phyloP scores from a whole-genome alignment of 2,329 filamentous ascomycete species.

The Cladophialophora chaetospira region DNA sequence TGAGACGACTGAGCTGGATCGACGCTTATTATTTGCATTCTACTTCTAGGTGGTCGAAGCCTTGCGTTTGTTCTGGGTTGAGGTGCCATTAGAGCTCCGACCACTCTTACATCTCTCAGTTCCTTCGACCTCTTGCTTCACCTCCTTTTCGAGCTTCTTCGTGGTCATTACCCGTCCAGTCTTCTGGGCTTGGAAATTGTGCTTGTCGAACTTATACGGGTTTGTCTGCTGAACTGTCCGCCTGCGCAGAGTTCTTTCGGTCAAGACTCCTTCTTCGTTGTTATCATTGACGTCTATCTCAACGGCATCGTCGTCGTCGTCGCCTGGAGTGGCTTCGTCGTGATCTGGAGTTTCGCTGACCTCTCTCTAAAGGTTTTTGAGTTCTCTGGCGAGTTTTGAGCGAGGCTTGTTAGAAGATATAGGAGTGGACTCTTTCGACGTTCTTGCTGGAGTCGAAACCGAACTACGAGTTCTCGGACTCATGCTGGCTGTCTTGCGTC shows the following conservation, averaged over 20 bases:
- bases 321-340: too few species aligned
- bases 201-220: slow-evolving; percentile 29
- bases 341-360: too few species aligned
- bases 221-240: slow-evolving; percentile 24
- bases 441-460: too few species aligned
- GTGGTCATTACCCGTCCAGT: slow-evolving; percentile 12
- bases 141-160: slow-evolving; percentile 21
- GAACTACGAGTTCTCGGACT: too few species aligned
- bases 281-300: neutral
- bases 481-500: too few species aligned
- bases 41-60: neutral
- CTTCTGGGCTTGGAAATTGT: slow-evolving; percentile 18
- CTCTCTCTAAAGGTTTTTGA: too few species aligned
- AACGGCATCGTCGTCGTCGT: neutral
- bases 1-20: neutral
- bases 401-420: too few species aligned
- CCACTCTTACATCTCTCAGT: slow-evolving; percentile 5
- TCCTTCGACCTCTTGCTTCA: slow-evolving; percentile 16
- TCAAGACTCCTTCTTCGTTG: neutral
- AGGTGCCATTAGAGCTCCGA: neutral
- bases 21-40: neutral
- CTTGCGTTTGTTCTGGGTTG: slow-evolving; percentile 13
- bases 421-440: too few species aligned
- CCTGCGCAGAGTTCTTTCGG: slow-evolving; percentile 19
- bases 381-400: too few species aligned